These are phyloP conservation scores for Dittrichia graveolens DNA, from an alignment of 129 eudicot genomes.

Conservation along the genomic window DNA sequence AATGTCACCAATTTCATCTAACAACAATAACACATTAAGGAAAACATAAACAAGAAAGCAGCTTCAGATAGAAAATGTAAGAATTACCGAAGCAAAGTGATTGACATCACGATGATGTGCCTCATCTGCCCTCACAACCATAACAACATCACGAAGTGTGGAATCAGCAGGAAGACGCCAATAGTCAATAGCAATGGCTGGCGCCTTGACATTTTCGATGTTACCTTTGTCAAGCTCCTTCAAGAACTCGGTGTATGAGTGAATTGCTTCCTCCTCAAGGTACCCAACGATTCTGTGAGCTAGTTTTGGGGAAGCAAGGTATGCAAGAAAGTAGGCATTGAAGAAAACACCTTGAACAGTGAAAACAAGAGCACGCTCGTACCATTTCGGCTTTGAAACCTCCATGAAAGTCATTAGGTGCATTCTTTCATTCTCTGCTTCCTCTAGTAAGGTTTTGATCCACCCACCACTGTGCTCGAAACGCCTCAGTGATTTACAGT, in stretches of 20 bases:
- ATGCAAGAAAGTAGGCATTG: slow-evolving; percentile 79
- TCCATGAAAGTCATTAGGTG: slow-evolving; percentile 99
- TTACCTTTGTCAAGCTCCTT: slow-evolving; percentile 88
- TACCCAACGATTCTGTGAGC: slow-evolving; percentile 90
- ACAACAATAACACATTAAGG: background rate
- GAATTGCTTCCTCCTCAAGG: slow-evolving; percentile 96
- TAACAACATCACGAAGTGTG: slow-evolving; percentile 88
- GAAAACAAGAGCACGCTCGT: slow-evolving; percentile 84
- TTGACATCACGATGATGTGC: slow-evolving; percentile 99
- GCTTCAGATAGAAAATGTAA: background rate
- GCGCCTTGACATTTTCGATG: slow-evolving; percentile 90
- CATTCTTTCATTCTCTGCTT: slow-evolving; percentile 96
- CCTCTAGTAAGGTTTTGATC: slow-evolving; percentile 90
- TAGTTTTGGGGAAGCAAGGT: slow-evolving; percentile 75
- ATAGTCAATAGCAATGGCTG: slow-evolving; percentile 95
- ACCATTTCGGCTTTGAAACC: slow-evolving; percentile 84
- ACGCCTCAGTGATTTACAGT: slow-evolving; percentile 84
- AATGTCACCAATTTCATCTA: background rate
- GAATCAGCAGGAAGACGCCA: slow-evolving; percentile 82
- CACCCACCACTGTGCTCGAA: slow-evolving; percentile 98
- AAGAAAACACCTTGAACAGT: slow-evolving; percentile 92
- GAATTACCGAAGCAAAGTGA: slow-evolving; percentile 89
- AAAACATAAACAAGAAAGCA: background rate
- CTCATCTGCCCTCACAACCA: slow-evolving; percentile 94
- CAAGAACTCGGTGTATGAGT: slow-evolving; percentile 92